These are phyloP conservation scores for Moesziomyces parantarcticus DNA, from an alignment of 1,284 basidiomycete genomes.

Conservation along the genomic window DNA sequence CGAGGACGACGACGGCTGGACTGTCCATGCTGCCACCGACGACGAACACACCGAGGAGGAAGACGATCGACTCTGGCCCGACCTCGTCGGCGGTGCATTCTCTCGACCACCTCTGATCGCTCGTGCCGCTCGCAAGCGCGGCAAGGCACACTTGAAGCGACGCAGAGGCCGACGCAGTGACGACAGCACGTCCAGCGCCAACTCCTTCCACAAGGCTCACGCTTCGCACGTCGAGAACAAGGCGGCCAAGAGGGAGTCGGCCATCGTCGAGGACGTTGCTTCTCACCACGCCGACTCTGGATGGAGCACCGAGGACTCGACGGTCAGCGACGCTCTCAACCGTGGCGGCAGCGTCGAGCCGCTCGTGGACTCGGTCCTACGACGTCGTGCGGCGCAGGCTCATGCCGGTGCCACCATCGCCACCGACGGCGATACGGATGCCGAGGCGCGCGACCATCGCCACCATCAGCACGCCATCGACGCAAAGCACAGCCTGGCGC, in stretches of 20 bases:
- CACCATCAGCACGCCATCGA: constrained; percentile 12
- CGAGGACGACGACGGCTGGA: constrained; percentile 29
- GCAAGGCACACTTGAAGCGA: constrained; percentile 27
- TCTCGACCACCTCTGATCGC: constrained; percentile 26
- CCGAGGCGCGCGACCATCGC: constrained; percentile 1
- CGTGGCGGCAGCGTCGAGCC: constrained; percentile 7
- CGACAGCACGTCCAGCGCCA: constrained; percentile 17
- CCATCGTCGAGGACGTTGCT: constrained; percentile 6
- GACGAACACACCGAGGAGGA: constrained; percentile 31
- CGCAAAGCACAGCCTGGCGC: constrained; percentile 33
- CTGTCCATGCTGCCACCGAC: constrained; percentile 15
- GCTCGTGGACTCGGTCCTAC: constrained; percentile 18
- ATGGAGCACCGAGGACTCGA: constrained; percentile 38
- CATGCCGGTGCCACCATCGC: constrained; percentile 1
- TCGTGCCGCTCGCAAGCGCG: constrained; percentile 15
- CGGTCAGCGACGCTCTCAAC: constrained; percentile 3
- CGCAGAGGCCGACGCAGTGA: constrained; percentile 34
- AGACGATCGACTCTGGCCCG: constrained; percentile 39
- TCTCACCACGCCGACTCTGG: constrained; percentile 28
- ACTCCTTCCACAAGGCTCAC: constrained; percentile 7
- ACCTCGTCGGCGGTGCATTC: constrained; percentile 54
- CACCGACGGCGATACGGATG: constrained; percentile 21
- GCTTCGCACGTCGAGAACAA: constrained; percentile 21
- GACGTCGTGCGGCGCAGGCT: constrained; percentile 11
- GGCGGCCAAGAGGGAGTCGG: constrained; percentile 14